Evolutionary conservation across 495 filamentous ascomycete species (phyloP).

Genomic region (Jackrogersella minutella): DNA sequence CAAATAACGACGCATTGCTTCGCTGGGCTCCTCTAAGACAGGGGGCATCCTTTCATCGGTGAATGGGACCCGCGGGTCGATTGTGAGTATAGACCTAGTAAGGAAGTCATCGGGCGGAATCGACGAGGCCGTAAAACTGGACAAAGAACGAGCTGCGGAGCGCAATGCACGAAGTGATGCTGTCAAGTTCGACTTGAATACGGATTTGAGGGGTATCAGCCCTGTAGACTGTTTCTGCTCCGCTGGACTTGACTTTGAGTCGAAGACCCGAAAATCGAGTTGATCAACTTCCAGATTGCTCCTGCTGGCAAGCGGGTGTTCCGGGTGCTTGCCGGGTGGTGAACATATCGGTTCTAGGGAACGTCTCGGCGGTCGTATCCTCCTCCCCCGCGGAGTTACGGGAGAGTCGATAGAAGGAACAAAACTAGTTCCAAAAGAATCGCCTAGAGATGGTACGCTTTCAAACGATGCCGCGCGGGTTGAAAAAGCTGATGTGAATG

Average conservation of each 20-base stretch:
- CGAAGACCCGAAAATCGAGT: slow-evolving; percentile 58
- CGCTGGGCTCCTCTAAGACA: slow-evolving; percentile 76
- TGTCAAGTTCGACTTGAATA: slow-evolving; percentile 93
- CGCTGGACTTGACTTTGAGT: slow-evolving; percentile 29
- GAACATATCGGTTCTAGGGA: slow-evolving; percentile 56
- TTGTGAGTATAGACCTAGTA: slow-evolving; percentile 81
- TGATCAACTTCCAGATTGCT: slow-evolving; percentile 48
- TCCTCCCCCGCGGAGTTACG: slow-evolving; percentile 47
- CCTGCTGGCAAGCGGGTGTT: slow-evolving; percentile 56
- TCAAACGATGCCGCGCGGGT: slow-evolving; percentile 56
- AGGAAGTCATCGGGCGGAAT: slow-evolving; percentile 89
- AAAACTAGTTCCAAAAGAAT: slow-evolving; percentile 51
- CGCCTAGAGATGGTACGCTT: slow-evolving; percentile 57
- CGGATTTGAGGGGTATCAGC: slow-evolving; percentile 55
- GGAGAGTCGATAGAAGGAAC: slow-evolving; percentile 53
- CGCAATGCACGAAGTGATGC: slow-evolving; percentile 88
- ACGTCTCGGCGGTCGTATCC: slow-evolving; percentile 49
- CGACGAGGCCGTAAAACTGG: slow-evolving; percentile 73
- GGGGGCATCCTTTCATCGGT: slow-evolving; percentile 89
- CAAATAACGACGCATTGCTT: slow-evolving; percentile 88
- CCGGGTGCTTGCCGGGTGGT: slow-evolving; percentile 48
- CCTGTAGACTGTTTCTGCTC: slow-evolving; percentile 50
- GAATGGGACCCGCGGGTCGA: slow-evolving; percentile 75
- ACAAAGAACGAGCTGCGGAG: slow-evolving; percentile 84
- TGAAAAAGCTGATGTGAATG: slow-evolving; percentile 51